phyloP scores from a whole-genome alignment of 1,284 basidiomycete genomes.

The Heterobasidion parviporum region DNA sequence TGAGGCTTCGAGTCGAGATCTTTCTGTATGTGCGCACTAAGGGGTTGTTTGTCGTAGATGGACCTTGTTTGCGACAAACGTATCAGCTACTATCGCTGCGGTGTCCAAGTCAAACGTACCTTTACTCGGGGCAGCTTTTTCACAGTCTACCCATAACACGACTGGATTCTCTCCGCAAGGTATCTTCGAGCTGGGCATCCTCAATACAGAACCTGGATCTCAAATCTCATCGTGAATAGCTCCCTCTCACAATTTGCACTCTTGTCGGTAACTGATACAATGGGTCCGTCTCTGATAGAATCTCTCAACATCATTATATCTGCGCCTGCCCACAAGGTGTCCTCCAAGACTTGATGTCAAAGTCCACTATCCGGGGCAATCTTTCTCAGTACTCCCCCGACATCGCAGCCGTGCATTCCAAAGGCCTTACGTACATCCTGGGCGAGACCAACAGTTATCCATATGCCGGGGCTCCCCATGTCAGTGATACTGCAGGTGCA shows the following conservation, averaged over 20 bases:
- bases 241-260: not conserved
- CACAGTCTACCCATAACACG: constrained; percentile 32
- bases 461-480: constrained; percentile 52
- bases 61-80: constrained; percentile 23
- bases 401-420: constrained; percentile 34
- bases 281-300: constrained; percentile 24
- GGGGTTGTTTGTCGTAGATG: constrained; percentile 17
- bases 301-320: constrained; percentile 60
- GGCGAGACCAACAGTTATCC: constrained; percentile 33
- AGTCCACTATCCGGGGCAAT: constrained; percentile 49
- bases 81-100: constrained; percentile 17
- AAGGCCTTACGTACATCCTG: constrained; percentile 49
- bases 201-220: constrained; percentile 22
- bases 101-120: constrained; percentile 27
- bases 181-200: constrained; percentile 27
- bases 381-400: constrained; percentile 41
- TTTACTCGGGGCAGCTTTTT: constrained; percentile 46
- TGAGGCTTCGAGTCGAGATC: not conserved
- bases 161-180: constrained; percentile 50
- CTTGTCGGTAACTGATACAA: not conserved
- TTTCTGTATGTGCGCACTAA: not conserved
- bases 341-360: constrained; percentile 54
- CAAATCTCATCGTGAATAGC: constrained; percentile 22
- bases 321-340: constrained; percentile 44
- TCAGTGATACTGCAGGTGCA: constrained; percentile 65